These are phyloP conservation scores for Trichoderma atroviride DNA, from an alignment of 2,329 filamentous ascomycete species.

Conservation along the genomic window DNA sequence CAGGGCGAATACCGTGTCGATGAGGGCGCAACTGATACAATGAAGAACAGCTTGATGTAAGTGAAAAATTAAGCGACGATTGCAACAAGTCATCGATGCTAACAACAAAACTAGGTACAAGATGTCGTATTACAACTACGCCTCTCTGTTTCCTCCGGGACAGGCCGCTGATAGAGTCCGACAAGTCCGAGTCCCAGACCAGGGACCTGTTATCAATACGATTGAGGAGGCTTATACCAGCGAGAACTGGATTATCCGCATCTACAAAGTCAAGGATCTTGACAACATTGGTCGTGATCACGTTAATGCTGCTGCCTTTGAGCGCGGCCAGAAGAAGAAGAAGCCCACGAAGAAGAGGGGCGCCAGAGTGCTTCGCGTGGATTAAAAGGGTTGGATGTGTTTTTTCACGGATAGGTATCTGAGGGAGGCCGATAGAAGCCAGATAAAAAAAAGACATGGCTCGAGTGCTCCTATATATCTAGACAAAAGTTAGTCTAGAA, in stretches of 20 bases:
- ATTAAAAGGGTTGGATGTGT: constrained; percentile 50
- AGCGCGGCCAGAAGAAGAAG: constrained; percentile 83
- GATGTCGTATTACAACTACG: constrained; percentile 99
- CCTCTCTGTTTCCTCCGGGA: constrained; percentile 85
- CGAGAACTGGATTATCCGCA: constrained; percentile 99
- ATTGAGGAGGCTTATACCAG: constrained; percentile 97
- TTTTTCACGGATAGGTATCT: constrained; percentile 19
- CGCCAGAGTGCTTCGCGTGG: constrained; percentile 70
- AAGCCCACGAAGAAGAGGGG: constrained; percentile 71
- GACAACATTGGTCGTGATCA: constrained; percentile 95
- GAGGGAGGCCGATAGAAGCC: constrained; percentile 11
- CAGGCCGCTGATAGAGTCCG: constrained; percentile 91
- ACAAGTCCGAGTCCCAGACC: constrained; percentile 74
- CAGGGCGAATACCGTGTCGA: constrained; percentile 96
- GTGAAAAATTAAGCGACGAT: constrained; percentile 41
- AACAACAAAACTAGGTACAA: constrained; percentile 77
- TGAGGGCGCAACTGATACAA: constrained; percentile 87
- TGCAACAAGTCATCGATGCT: constrained; percentile 28
- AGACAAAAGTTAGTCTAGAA: constrained; percentile 42
- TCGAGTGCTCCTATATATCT: constrained; percentile 31
- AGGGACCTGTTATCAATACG: constrained; percentile 82
- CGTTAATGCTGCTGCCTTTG: constrained; percentile 67
- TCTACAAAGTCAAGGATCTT: constrained; percentile 99
- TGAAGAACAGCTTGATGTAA: constrained; percentile 99
- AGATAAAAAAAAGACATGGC: constrained; percentile 32